Conservation (phyloP, 2,329 filamentous ascomycete genomes). For the Fusarium avenaceum region DNA sequence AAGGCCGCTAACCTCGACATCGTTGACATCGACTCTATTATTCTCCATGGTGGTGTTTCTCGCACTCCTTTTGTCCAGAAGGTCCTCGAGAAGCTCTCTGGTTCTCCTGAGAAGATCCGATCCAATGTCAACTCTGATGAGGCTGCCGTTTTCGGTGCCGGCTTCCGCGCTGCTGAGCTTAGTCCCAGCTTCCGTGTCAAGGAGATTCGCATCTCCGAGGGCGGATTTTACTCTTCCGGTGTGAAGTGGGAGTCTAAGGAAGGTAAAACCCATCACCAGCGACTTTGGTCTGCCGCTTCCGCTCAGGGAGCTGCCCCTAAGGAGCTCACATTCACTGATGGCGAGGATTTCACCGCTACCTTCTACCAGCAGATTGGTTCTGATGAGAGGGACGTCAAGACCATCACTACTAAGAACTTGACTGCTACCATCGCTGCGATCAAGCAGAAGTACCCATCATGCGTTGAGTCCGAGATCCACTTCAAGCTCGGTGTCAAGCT, state of each 20-base stretch:
- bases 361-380: constrained; percentile 80
- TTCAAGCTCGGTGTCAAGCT: constrained; percentile 85
- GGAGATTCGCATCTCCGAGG: constrained; percentile 89
- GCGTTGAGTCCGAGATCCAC: constrained; percentile 79
- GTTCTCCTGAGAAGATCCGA: constrained; percentile 82
- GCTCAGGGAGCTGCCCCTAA: constrained; percentile 81
- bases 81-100: constrained; percentile 81
- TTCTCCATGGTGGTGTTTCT: constrained; percentile 90
- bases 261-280: constrained; percentile 80
- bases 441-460: constrained; percentile 80
- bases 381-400: constrained; percentile 72
- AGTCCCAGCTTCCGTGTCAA: constrained; percentile 98
- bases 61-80: constrained; percentile 96
- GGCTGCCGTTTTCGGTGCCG: constrained; percentile 94
- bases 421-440: constrained; percentile 85
- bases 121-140: constrained; percentile 98
- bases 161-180: constrained; percentile 91
- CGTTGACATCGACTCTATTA: constrained; percentile 85
- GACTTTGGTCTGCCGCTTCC: constrained; percentile 84
- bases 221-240: constrained; percentile 77
- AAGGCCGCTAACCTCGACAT: constrained; percentile 79
- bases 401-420: constrained; percentile 84
- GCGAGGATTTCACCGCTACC: constrained; percentile 82
- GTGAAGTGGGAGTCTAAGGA: constrained; percentile 80
- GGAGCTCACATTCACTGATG: constrained; percentile 85